Evolutionary conservation across 345 rosid genomes (phyloP), one percentile per base, ranked within the genome.

Genomic region (Salix purpurea): DNA sequence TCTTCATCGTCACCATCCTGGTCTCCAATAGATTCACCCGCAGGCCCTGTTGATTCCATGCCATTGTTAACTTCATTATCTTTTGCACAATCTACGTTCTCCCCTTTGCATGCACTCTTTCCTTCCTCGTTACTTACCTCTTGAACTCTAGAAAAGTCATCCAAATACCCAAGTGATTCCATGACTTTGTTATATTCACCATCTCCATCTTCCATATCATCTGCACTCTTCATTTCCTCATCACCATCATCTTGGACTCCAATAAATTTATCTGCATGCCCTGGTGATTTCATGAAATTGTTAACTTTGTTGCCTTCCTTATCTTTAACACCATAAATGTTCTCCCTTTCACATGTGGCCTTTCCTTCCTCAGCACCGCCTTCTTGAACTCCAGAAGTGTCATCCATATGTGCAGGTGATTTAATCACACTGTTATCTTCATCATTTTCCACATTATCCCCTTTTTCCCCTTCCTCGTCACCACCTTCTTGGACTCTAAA

Each of bases 201-300:
- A 15, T 77, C 75, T 75, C 66, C 74, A 60, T 78, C 71, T 34
- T 54, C 70, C 16, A 1, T 1, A 37, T 54, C 69, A 39, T 64
- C 72, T 58, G 30, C 30, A 28, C 66, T 23, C 66, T 62, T 28
- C 66, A 11, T 23, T 26, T 62, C 30, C 66, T 24, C 66, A 62
- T 62, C 50, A 46, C 18, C 50, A 46, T 46, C 50, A 13, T 46
- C 50, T 46, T 46, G 18, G 50, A 46, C 50, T 46, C 50, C 50
- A 46, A 46, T 46, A 46, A 46, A 46, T 46, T 13, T 16, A 46
- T 46, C 50, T 14, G 16, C 50, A 46, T 46, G 50, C 18, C 50
- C 50, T 46, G 50, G 15, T 46, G 50, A 46, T 46, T 46, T 46
- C 50, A 46, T 46, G 16, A 13, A 12, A 46, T 46, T 13, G 18